A percentile compares a stretch with the other conserved stretches of the same genome.
Conservation (phyloP, 768 basidiomycete species). For the Leccinum subgranulosum region DNA sequence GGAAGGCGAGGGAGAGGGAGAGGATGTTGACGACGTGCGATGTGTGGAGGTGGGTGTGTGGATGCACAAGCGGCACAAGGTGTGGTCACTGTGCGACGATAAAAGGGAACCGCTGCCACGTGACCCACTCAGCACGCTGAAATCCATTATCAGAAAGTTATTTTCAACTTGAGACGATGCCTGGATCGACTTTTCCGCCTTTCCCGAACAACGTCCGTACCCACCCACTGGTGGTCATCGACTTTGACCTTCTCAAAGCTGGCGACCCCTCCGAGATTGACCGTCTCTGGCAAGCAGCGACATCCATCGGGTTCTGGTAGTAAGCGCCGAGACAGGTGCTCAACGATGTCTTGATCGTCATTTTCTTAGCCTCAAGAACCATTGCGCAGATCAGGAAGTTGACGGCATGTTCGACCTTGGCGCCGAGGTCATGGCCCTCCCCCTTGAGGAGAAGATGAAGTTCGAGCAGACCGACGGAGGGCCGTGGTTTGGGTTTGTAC, state of each 20-base stretch:
- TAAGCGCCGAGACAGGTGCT: not conserved
- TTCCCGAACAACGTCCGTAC: not conserved
- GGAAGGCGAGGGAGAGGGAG: no score
- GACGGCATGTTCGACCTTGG: not conserved
- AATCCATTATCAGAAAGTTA: not conserved
- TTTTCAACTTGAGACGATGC: not conserved
- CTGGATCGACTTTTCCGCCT: not conserved
- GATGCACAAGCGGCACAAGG: no score
- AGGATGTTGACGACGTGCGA: no score
- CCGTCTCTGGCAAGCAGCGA: not conserved
- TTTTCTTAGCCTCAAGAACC: not conserved
- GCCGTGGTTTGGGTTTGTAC: not conserved
- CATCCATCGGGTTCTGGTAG: not conserved
- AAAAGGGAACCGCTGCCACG: no score
- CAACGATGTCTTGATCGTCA: no score
- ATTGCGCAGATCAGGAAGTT: not conserved
- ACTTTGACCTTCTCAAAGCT: not conserved
- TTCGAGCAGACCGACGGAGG: not conserved
- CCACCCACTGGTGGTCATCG: not conserved
- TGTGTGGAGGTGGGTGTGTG: no score
- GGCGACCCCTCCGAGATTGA: not conserved
- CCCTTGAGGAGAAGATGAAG: not conserved
- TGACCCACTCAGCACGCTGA: no score
- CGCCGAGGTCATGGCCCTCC: not conserved
- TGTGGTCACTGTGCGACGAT: no score